Percentiles rank a stretch among this genome's conserved stretches.
Conservation (phyloP, 2,329 filamentous ascomycete species). For the Malbranchea cinnamomea region DNA sequence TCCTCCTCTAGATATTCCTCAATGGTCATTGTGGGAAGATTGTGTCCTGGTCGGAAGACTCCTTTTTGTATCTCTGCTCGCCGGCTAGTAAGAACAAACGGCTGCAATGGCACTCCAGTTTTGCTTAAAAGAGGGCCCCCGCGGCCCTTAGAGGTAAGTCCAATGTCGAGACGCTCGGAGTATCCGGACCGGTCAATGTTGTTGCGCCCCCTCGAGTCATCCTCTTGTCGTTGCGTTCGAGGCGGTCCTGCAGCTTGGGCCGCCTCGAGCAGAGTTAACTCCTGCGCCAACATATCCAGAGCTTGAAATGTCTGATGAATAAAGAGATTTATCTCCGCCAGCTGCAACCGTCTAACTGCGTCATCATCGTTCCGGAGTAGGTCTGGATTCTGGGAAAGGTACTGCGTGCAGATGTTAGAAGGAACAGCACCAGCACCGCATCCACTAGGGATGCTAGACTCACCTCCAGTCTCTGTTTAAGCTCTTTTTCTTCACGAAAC, state of each 20-base stretch:
- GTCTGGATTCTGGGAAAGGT: constrained; percentile 43
- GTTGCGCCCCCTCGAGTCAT: constrained; percentile 29
- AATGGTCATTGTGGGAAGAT: constrained; percentile 90
- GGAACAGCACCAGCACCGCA: constrained; percentile 21
- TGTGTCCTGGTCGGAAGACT: constrained; percentile 84
- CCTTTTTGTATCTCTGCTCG: constrained; percentile 61
- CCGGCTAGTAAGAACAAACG: constrained; percentile 71
- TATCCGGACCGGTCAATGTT: constrained; percentile 40
- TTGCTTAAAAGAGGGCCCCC: constrained; percentile 60
- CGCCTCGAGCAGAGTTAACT: constrained; percentile 65
- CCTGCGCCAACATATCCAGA: constrained; percentile 74
- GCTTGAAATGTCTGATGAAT: constrained; percentile 71
- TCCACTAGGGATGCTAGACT: constrained; percentile 9
- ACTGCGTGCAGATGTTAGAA: too few species aligned
- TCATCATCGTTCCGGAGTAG: constrained; percentile 65
- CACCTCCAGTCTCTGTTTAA: constrained; percentile 70
- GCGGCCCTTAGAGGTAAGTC: constrained; percentile 31
- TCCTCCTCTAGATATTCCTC: constrained; percentile 97
- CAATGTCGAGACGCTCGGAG: constrained; percentile 60
- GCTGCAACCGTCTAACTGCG: constrained; percentile 60
- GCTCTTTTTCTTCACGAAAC: constrained; percentile 70
- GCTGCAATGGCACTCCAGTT: constrained; percentile 72
- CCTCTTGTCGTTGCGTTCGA: constrained; percentile 17
- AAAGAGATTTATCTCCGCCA: constrained; percentile 58
- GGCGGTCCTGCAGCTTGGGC: constrained; percentile 41